These are phyloP conservation scores for Herpetomonas tarakana DNA, from an alignment of 208 protist species.

Conservation along the genomic window DNA sequence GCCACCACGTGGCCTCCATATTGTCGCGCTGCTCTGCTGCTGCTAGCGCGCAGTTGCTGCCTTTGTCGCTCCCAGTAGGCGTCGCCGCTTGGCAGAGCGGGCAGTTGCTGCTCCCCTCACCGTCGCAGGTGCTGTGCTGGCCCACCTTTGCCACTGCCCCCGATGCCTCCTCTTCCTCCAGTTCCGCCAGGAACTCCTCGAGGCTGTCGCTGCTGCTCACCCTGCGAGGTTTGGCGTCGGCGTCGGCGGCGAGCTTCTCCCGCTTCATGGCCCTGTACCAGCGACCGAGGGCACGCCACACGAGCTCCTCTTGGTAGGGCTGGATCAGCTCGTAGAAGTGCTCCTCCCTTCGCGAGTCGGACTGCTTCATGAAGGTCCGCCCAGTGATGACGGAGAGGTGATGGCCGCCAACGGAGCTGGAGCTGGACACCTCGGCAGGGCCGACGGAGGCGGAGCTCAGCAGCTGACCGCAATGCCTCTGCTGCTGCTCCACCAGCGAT, in stretches of 20 bases:
- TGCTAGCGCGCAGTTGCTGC: not conserved
- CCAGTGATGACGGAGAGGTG: conserved; percentile 66
- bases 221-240: not conserved
- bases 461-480: not conserved
- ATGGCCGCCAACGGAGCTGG: conserved; percentile 70
- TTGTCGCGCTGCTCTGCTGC: conserved; percentile 2
- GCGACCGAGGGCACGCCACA: conserved; percentile 30
- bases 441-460: not conserved
- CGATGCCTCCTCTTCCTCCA: not conserved
- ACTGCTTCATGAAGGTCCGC: conserved; percentile 75
- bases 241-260: not conserved
- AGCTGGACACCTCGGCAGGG: conserved; percentile 31
- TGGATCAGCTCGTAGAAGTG: conserved; percentile 72
- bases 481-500: not conserved
- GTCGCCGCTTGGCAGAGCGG: not conserved
- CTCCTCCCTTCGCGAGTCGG: conserved; percentile 66
- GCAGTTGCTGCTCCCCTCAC: not conserved
- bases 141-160: not conserved
- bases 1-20: conserved; percentile 1
- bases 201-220: not conserved
- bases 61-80: no score
- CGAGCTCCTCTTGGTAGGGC: conserved; percentile 50
- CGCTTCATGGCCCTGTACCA: not conserved
- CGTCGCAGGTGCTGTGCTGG: not conserved
- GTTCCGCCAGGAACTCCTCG: not conserved